These are phyloP conservation scores for Chrysosporium queenslandicum DNA, from an alignment of 2,329 filamentous ascomycete genomes.

Conservation along the genomic window DNA sequence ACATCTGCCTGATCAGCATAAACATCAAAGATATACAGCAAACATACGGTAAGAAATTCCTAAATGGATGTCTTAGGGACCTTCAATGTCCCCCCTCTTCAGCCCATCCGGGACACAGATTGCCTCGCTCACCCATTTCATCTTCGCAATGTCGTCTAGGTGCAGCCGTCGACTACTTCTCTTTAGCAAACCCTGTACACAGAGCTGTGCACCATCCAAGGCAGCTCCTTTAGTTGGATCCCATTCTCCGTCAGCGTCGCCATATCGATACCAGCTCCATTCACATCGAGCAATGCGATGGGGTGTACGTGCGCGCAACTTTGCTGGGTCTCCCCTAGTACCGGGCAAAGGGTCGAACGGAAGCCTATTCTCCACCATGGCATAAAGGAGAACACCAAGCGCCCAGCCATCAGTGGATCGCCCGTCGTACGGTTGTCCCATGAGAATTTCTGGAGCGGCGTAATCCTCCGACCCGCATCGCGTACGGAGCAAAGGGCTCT, in stretches of 20 bases:
- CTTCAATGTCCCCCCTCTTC: conserved; percentile 44
- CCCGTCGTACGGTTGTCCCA: conserved; percentile 90
- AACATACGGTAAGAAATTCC: neutral
- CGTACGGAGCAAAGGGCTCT: conserved; percentile 81
- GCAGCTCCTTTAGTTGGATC: conserved; percentile 57
- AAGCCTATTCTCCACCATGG: conserved; percentile 80
- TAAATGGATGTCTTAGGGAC: conserved; percentile 25
- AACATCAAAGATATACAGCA: neutral
- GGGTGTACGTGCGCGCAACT: conserved; percentile 69
- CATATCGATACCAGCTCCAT: conserved; percentile 88
- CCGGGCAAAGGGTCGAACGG: conserved; percentile 86
- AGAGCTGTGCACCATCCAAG: conserved; percentile 64
- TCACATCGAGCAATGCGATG: conserved; percentile 94
- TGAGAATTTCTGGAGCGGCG: conserved; percentile 88
- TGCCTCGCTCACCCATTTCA: conserved; percentile 66
- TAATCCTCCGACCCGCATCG: conserved; percentile 96
- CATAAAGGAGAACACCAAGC: conserved; percentile 83
- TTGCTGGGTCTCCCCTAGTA: conserved; percentile 58
- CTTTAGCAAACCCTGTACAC: conserved; percentile 76
- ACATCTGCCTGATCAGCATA: neutral
- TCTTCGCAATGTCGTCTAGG: conserved; percentile 60
- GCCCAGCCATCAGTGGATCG: conserved; percentile 91
- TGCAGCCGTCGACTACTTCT: conserved; percentile 69
- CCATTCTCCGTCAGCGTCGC: conserved; percentile 76
- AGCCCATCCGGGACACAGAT: conserved; percentile 56